These are phyloP conservation scores for Talaromyces adpressus DNA, from an alignment of 495 filamentous ascomycete genomes.

Conservation along the genomic window DNA sequence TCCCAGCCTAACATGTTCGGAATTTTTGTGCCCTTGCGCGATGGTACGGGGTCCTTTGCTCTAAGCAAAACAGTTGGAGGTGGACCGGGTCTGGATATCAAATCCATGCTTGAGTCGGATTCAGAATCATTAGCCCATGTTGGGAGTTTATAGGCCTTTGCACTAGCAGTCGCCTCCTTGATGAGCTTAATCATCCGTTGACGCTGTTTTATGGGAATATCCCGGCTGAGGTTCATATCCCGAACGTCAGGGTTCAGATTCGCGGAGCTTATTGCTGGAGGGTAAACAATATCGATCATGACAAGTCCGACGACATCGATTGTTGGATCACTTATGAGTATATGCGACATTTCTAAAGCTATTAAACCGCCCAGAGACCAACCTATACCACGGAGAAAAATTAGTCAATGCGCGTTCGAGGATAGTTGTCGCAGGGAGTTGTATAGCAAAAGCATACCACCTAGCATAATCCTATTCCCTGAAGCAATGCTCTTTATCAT, in stretches of 20 bases:
- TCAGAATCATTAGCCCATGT: background rate
- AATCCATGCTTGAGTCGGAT: background rate
- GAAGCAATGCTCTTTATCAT: slow-evolving; percentile 12
- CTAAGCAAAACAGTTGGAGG: background rate
- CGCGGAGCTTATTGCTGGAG: background rate
- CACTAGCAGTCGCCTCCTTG: background rate
- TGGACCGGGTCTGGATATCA: background rate
- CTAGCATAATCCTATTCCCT: background rate
- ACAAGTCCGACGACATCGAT: background rate
- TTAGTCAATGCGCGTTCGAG: background rate
- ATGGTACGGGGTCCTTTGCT: background rate
- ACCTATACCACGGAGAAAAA: background rate
- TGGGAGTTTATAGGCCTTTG: background rate
- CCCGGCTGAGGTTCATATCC: background rate
- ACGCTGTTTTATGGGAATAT: background rate
- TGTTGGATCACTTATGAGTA: background rate
- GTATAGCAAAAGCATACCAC: background rate
- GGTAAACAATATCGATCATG: slow-evolving; percentile 2
- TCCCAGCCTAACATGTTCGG: background rate
- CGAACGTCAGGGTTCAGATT: background rate
- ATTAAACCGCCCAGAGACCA: background rate
- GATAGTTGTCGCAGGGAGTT: background rate
- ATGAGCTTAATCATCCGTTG: background rate
- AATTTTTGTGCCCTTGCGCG: background rate
- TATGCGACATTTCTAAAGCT: background rate